Evolutionary conservation across 352 stramenopile genomes (phyloP).

Genomic region (Elongisporangium senticosum): DNA sequence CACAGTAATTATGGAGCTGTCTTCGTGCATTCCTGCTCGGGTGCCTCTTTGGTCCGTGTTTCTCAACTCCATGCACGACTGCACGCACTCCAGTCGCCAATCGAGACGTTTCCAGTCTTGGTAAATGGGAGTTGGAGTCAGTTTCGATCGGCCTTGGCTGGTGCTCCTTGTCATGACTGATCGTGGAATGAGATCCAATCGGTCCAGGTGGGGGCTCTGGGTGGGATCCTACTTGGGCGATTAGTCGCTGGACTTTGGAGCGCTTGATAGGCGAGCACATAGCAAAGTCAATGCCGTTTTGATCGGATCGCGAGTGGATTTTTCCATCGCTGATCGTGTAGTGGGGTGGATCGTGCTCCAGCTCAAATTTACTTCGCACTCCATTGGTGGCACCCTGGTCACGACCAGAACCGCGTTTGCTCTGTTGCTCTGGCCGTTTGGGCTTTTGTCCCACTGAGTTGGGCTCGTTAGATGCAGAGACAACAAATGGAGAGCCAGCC

Average conservation of each 20-base stretch:
- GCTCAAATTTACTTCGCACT: conserved; percentile 37
- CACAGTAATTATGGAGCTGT: conserved; percentile 57
- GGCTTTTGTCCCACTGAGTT: background rate
- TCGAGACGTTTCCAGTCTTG: conserved; percentile 44
- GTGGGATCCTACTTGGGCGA: background rate
- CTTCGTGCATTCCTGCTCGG: conserved; percentile 51
- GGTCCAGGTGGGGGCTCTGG: background rate
- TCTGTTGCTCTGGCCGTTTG: conserved; percentile 9
- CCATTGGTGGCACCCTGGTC: background rate
- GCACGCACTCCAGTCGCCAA: conserved; percentile 48
- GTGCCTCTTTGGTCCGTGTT: conserved; percentile 31
- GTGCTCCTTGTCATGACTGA: background rate
- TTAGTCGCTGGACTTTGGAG: conserved; percentile 2
- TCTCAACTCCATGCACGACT: conserved; percentile 46
- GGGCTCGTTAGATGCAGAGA: background rate
- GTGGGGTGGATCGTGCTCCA: conserved; percentile 24
- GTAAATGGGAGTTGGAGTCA: conserved; percentile 18
- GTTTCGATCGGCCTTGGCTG: background rate
- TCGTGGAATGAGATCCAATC: background rate
- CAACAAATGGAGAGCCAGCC: background rate
- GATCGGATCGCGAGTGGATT: conserved; percentile 16
- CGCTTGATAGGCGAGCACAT: conserved; percentile 35
- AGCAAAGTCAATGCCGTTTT: conserved; percentile 13
- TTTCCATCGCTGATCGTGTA: conserved; percentile 35
- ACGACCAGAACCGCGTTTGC: background rate